Evolutionary conservation across 2,329 filamentous ascomycete genomes (phyloP), one percentile per base, ranked within the genome.

Genomic region (Cladosporium phlei): DNA sequence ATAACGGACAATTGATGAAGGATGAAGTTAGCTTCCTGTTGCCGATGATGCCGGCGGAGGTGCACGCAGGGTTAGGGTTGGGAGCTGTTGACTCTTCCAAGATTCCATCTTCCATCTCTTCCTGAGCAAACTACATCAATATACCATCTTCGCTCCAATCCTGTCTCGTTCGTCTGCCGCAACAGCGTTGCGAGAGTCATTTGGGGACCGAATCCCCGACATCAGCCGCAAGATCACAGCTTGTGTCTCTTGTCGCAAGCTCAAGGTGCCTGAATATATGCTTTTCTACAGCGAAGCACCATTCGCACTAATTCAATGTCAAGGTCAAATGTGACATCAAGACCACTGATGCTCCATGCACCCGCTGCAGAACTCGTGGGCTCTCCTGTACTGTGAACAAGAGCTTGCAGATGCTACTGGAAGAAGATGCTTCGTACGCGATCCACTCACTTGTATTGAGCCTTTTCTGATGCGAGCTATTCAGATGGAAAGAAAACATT

Each of bases 251-350:
- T 69, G 67, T 52, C 59, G 66, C 4, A 68, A 67, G 50, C 64
- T 66, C 54, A 67, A 69, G 62, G 39, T 43, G 14, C 29, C n/a
- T n/a, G n/a, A 5, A 3, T 6, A 16, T 2, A 19, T 19, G 17
- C 11, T 19, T n/a, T n/a, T n/a, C n/a, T n/a, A n/a, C n/a, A n/a
- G n/a, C 21, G n/a, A 4, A 12, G 9, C 9, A n/a, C 5, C 9
- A 14, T 12, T 17, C 9, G 16, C 11, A 14, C 39, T 43, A 14
- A 42, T 32, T 4, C 8, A 2, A 11, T 4, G 11, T 3, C 19
- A 43, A 43, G 39, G 64, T 69, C 38, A 70, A 69, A 63, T 71
- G 69, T 47, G 61, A 68, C 46, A 70, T 70, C 66, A 51, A 54
- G 38, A 61, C 65, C 44, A 59, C 59, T 5, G 58, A 66, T 30